phyloP scores from a whole-genome alignment of 352 stramenopile genomes.

The Thalassiosira oceanica region DNA sequence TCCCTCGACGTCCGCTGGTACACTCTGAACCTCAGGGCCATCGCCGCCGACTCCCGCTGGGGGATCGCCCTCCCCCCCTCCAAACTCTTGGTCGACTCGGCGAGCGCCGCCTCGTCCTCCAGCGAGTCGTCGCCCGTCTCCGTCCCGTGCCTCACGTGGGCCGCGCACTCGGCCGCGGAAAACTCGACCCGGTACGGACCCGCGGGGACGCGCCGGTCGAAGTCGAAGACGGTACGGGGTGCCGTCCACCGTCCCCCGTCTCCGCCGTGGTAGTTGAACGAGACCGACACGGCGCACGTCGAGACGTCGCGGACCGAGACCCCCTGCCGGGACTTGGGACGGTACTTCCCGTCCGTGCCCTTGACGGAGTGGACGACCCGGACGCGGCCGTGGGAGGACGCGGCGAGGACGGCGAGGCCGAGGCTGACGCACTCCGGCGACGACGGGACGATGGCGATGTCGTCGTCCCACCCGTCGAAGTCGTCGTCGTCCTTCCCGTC shows the following conservation, averaged over 20 bases:
- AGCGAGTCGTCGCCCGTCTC: conserved; percentile 16
- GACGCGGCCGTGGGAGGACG: conserved; percentile 60
- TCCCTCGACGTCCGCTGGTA: conserved; percentile 65
- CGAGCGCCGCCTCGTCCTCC: conserved; percentile 51
- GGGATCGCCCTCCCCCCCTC: conserved; percentile 66
- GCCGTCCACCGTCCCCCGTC: conserved; percentile 51
- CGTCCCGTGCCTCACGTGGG: conserved; percentile 36
- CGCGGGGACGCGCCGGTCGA: conserved; percentile 77
- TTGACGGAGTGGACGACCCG: conserved; percentile 32
- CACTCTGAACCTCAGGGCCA: conserved; percentile 65
- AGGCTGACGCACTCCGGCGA: conserved; percentile 57
- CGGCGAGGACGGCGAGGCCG: conserved; percentile 66
- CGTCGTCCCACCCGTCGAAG: conserved; percentile 64
- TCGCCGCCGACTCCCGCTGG: conserved; percentile 66
- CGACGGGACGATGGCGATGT: conserved; percentile 58
- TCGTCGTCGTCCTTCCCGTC: conserved; percentile 45
- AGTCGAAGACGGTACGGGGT: conserved; percentile 79
- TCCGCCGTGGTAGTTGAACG: conserved; percentile 69
- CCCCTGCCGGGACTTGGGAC: conserved; percentile 53
- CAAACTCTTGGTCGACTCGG: conserved; percentile 54
- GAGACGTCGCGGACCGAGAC: conserved; percentile 71
- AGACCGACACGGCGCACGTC: conserved; percentile 68
- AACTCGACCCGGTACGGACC: conserved; percentile 77
- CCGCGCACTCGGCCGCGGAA: conserved; percentile 68
- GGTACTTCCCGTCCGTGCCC: conserved; percentile 49